Evolutionary conservation across 2,329 filamentous ascomycete species (phyloP), one percentile per base, ranked within the genome.

Genomic region (Cladosporium sp.): DNA sequence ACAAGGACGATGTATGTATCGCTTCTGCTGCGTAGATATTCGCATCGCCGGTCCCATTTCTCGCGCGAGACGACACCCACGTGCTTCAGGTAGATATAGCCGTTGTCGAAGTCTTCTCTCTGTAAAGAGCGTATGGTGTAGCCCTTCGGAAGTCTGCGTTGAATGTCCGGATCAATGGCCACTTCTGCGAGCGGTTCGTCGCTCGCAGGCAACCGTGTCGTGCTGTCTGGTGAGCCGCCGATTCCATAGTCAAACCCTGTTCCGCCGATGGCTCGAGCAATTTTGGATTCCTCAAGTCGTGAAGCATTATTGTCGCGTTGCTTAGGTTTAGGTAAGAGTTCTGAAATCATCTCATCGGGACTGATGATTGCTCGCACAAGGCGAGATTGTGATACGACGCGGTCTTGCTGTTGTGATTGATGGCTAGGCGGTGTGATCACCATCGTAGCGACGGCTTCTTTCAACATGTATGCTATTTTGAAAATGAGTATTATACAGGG

Each of bases 21-120:
- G 37, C 15, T 55, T 20, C 51, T 34, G 19, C 20, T 30, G 36
- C 60, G 58, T 52, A 61, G 36, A 45, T 61, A 66, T 37, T 65
- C 61, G 38, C 64, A 64, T 36, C 64, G 51, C 50, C 64, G 63
- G 15, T 64, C 58, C 65, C 65, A 67, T 17, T 50, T 58, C 38
- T 55, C 38, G 12, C 59, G 61, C 8, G 59, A 54, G 17, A 67
- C 59, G 17, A 58, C 37, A 3, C 63, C 65, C 17, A 67, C 59
- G 19, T 59, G 34, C 45, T 58, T 60, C 22, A 64, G 45, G 47
- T 60, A 51, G n/a, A 54, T 45, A 22, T 66, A 65, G 19, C 64
- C 64, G 14, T 58, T 56, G 14, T 61, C 51, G 39, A 57, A 65
- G 36, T 67, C 65, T 20, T 42, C 55, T 19, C 63, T 50, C 40